These are phyloP conservation scores for Anaeromyces robustus DNA, from an alignment of 192 early-diverging fungal species.

Conservation along the genomic window DNA sequence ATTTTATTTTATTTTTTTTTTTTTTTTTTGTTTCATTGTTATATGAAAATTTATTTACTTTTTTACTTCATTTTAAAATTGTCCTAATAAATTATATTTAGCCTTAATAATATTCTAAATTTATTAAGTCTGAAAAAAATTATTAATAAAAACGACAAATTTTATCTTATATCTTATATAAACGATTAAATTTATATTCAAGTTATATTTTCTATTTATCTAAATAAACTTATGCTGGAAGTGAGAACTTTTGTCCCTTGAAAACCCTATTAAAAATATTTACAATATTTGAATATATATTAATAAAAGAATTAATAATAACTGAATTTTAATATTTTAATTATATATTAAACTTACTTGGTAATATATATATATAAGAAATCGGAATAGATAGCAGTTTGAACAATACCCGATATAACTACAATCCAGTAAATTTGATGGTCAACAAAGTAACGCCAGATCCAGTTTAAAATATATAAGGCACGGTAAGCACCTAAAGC, in stretches of 20 bases:
- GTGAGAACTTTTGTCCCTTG: not conserved
- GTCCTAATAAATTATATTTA: too few species aligned
- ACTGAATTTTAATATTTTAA: too few species aligned
- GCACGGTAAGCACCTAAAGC: constrained; percentile 84
- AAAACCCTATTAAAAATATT: not conserved
- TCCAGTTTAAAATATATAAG: constrained; percentile 86
- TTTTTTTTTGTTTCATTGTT: too few species aligned
- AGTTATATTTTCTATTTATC: not conserved
- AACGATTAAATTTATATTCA: not conserved
- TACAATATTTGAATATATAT: not conserved
- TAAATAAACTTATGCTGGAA: not conserved
- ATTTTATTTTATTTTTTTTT: too few species aligned
- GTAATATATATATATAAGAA: constrained; percentile 97
- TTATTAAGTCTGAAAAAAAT: too few species aligned
- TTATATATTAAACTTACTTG: not conserved
- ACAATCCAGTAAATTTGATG: constrained; percentile 66
- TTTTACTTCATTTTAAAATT: too few species aligned
- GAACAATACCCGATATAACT: constrained; percentile 78
- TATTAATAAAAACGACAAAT: not conserved
- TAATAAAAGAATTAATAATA: too few species aligned
- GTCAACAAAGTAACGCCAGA: constrained; percentile 71
- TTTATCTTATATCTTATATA: not conserved
- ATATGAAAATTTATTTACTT: too few species aligned
- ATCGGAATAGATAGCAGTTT: constrained; percentile 90
- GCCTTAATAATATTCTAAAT: too few species aligned